These are phyloP conservation scores for Medicago truncatula DNA, from an alignment of 306 rosid species.

Conservation along the genomic window MtrunA17r5.0-ANR NC_053043.1:31257501-31258000, in stretches of 20 bases:
- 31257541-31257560: slow-evolving; percentile 80
- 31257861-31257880: slow-evolving; percentile 88
- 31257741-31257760: slow-evolving; percentile 68
- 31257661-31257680: slow-evolving; percentile 76
- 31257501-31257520: slow-evolving; percentile 69
- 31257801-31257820: slow-evolving; percentile 92
- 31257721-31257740: slow-evolving; percentile 61
- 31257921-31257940: slow-evolving; percentile 79
- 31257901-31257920: slow-evolving; percentile 91
- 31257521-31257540: slow-evolving; percentile 87
- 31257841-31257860: slow-evolving; percentile 67
- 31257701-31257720: slow-evolving; percentile 71
- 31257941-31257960: slow-evolving; percentile 98
- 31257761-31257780: slow-evolving; percentile 98
- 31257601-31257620: slow-evolving; percentile 52
- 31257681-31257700: slow-evolving; percentile 75
- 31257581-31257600: slow-evolving; percentile 75
- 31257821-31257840: slow-evolving; percentile 96
- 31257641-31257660: slow-evolving; percentile 52
- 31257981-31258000: slow-evolving; percentile 30
- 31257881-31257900: slow-evolving; percentile 90
- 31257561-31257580: slow-evolving; percentile 72
- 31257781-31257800: slow-evolving; percentile 82
- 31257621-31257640: slow-evolving; percentile 76
- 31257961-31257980: slow-evolving; percentile 61